These are phyloP conservation scores for Malus sieversii DNA, from an alignment of 306 rosid species.

Conservation along the genomic window DNA sequence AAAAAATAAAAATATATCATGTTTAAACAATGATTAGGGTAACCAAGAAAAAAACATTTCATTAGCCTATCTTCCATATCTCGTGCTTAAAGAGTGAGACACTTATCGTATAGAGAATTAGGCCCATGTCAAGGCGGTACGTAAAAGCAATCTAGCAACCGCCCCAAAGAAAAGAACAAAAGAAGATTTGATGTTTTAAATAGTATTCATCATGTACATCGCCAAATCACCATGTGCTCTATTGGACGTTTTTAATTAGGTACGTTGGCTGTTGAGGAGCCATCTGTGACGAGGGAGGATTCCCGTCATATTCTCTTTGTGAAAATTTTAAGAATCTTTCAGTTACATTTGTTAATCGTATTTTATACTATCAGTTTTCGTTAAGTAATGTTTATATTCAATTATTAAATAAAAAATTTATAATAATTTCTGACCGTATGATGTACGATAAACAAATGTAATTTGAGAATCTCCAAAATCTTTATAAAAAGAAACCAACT, in stretches of 20 bases:
- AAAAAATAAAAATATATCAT: too few relatives aligned
- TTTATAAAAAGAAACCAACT: accelerated
- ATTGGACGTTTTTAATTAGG: background rate
- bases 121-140: background rate
- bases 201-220: background rate
- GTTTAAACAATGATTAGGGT: too few relatives aligned
- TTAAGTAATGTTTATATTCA: too few relatives aligned
- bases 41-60: background rate
- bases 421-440: accelerated
- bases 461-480: too few relatives aligned
- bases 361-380: too few relatives aligned
- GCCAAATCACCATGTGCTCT: background rate
- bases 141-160: background rate
- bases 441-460: too few relatives aligned
- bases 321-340: accelerated
- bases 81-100: background rate
- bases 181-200: background rate
- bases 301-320: accelerated
- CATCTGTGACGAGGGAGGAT: background rate
- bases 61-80: background rate
- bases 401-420: too few relatives aligned
- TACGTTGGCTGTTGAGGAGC: background rate
- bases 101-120: background rate
- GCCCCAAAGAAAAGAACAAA: background rate
- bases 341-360: accelerated